These are phyloP conservation scores for Rheum nobile DNA, from an alignment of 148 eudicot species.

Conservation along the genomic window DNA sequence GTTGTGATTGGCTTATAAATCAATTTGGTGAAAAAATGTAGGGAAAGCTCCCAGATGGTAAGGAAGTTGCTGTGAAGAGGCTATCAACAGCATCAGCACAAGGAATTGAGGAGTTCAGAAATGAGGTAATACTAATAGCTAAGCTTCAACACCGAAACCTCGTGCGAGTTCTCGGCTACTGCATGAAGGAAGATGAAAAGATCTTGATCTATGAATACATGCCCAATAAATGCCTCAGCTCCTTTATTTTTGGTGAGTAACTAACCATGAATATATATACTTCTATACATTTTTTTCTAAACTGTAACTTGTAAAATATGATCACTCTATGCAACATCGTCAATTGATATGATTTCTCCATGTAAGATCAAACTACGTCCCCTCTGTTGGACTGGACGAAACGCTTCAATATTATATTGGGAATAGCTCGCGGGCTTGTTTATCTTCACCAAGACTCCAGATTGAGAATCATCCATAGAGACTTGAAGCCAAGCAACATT, in stretches of 20 bases:
- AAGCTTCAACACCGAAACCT: slow-evolving; percentile 6
- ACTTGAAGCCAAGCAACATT: slow-evolving; percentile 48
- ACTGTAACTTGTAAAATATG: too few relatives aligned
- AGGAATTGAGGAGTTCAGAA: neutral
- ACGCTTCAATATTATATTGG: slow-evolving; percentile 30
- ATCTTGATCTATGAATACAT: neutral
- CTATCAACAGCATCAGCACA: neutral
- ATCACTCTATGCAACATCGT: neutral
- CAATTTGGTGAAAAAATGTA: neutral
- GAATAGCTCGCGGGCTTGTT: slow-evolving; percentile 50
- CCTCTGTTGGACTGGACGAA: slow-evolving; percentile 29
- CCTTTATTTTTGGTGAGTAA: neutral
- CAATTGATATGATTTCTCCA: neutral
- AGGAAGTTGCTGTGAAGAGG: neutral
- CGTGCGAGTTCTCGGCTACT: neutral
- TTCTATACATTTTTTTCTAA: too few relatives aligned
- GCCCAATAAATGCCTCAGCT: neutral
- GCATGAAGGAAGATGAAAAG: neutral
- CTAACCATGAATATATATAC: neutral
- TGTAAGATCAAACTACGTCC: neutral
- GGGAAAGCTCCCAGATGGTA: neutral
- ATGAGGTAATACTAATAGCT: neutral
- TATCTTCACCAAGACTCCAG: slow-evolving; percentile 63
- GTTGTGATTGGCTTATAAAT: neutral
- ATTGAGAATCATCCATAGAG: slow-evolving; percentile 50